These are phyloP conservation scores for Sporobolomyces pararoseus DNA, from an alignment of 768 basidiomycete genomes.

Conservation along the genomic window DNA sequence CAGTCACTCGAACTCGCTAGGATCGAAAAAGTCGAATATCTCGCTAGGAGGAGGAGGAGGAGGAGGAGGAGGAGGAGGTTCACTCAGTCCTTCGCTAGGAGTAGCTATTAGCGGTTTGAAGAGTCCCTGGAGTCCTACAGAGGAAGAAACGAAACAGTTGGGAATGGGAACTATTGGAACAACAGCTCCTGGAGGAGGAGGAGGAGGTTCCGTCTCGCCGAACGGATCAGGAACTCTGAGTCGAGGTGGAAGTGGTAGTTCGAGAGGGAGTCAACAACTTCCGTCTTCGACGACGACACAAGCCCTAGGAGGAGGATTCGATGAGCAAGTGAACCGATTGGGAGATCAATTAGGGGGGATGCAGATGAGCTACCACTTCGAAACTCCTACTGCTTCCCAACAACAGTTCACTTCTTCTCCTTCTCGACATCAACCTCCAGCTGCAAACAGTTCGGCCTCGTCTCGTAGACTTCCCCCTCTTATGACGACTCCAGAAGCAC, in stretches of 20 bases:
- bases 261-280: slow-evolving; percentile 15
- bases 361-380: slow-evolving; percentile 23
- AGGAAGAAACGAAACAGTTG: slow-evolving; percentile 40
- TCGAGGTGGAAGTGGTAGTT: slow-evolving; percentile 34
- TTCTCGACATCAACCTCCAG: neutral
- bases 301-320: neutral
- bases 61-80: neutral
- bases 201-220: neutral
- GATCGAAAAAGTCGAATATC: slow-evolving; percentile 15
- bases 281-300: too few relatives aligned
- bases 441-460: neutral
- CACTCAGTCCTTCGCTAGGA: slow-evolving; percentile 22
- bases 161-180: slow-evolving; percentile 15
- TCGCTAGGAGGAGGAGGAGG: neutral
- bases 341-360: slow-evolving; percentile 23
- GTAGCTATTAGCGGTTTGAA: slow-evolving; percentile 18
- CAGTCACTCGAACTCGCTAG: slow-evolving; percentile 36
- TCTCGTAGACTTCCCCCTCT: slow-evolving; percentile 36
- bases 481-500: slow-evolving; percentile 28
- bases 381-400: neutral
- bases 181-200: too few relatives aligned
- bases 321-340: slow-evolving; percentile 12
- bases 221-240: slow-evolving; percentile 23
- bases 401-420: slow-evolving; percentile 1
- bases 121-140: slow-evolving; percentile 41